A percentile compares a stretch with the other conserved stretches of the same genome.
phyloP scores from a whole-genome alignment of 176 grass and related monocot genomes.

The Zea luxurians region DNA sequence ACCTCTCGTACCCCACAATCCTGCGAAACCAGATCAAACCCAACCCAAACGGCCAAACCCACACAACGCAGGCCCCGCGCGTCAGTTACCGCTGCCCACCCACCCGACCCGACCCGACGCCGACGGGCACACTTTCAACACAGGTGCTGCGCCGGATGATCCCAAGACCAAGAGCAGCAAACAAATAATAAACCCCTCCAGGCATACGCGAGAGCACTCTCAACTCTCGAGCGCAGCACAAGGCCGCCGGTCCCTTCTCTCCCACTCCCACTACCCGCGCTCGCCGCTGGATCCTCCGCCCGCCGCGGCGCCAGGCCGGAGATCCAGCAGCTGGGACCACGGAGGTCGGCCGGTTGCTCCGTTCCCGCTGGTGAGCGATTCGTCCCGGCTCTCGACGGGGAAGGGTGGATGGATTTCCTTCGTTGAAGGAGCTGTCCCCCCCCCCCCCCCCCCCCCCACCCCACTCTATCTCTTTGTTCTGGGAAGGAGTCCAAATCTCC shows the following conservation, averaged over 20 bases:
- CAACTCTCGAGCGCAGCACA: not conserved
- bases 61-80: slow-evolving; percentile 6
- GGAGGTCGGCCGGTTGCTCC: not conserved
- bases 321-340: not conserved
- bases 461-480: not conserved
- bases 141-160: not conserved
- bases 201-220: not conserved
- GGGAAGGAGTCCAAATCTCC: slow-evolving; percentile 22
- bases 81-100: slow-evolving; percentile 20
- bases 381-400: not conserved
- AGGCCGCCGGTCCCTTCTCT: slow-evolving; percentile 19
- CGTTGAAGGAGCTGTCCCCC: not conserved
- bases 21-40: not conserved
- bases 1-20: not conserved
- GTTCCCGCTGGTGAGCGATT: slow-evolving; percentile 9
- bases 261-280: not conserved
- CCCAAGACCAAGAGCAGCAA: not conserved
- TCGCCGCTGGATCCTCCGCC: slow-evolving; percentile 34
- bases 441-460: too few relatives aligned
- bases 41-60: not conserved
- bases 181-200: not conserved
- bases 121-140: slow-evolving; percentile 7
- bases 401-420: slow-evolving; percentile 16
- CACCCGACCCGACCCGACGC: too few relatives aligned
- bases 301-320: not conserved